phyloP scores from a whole-genome alignment of 768 basidiomycete species.

The Suillus luteus region DNA sequence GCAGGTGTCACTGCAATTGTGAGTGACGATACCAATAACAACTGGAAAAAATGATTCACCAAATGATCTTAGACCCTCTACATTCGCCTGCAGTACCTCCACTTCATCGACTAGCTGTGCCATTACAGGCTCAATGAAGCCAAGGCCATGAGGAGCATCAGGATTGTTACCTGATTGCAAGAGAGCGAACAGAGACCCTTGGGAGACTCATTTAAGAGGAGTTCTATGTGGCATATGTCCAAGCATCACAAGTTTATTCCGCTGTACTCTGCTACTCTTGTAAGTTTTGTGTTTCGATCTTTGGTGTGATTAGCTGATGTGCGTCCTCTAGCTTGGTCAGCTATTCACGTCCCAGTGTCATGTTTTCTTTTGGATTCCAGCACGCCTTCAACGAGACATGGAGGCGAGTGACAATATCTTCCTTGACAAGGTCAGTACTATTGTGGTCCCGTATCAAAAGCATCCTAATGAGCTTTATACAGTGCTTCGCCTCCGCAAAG shows the following conservation, averaged over 20 bases:
- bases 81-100: conserved; percentile 74
- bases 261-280: no score
- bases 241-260: conserved; percentile 15
- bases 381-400: no score
- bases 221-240: conserved; percentile 64
- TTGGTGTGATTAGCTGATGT: background rate
- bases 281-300: no score
- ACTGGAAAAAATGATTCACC: no score
- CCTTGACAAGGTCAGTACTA: no score
- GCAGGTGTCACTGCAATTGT: conserved; percentile 74
- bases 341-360: no score
- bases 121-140: conserved; percentile 83
- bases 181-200: conserved; percentile 85
- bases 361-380: no score
- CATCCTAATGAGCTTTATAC: no score
- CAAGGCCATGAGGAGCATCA: conserved; percentile 81
- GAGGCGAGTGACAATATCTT: no score
- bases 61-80: conserved; percentile 72
- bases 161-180: conserved; percentile 70
- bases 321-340: no score
- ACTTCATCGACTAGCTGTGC: conserved; percentile 88
- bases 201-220: conserved; percentile 86
- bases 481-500: no score
- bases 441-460: no score
- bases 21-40: conserved; percentile 4